These are phyloP conservation scores for Pseudocercospora musae DNA, from an alignment of 2,329 filamentous ascomycete species.

Conservation along the genomic window DNA sequence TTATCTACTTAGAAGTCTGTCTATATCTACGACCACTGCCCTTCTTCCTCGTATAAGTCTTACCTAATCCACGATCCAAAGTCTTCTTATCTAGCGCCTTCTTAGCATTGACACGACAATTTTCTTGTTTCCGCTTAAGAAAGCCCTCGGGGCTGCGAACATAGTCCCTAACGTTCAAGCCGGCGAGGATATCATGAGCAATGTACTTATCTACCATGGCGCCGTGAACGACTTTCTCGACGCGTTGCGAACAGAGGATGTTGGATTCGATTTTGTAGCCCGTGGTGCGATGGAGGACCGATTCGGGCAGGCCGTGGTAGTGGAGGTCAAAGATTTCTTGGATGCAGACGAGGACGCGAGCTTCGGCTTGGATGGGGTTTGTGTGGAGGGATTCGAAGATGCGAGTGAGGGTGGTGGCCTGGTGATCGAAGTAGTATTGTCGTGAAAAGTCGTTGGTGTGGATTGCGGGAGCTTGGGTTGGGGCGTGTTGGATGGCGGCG, in stretches of 20 bases:
- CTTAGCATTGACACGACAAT: conserved; percentile 17
- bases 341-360: conserved; percentile 13
- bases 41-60: neutral
- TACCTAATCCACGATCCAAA: neutral
- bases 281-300: conserved; percentile 2
- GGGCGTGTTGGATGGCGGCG: neutral
- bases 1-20: too few relatives aligned
- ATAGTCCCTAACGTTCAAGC: conserved; percentile 1
- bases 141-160: conserved; percentile 11
- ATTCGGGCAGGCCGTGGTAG: conserved; percentile 9
- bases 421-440: conserved; percentile 14
- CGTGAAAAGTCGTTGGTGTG: conserved; percentile 4
- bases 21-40: neutral
- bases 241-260: conserved; percentile 11
- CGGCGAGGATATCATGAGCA: conserved; percentile 15
- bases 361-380: conserved; percentile 8
- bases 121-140: conserved; percentile 16
- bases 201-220: conserved; percentile 17
- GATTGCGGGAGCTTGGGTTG: neutral
- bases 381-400: neutral
- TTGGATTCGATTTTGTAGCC: conserved; percentile 11
- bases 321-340: conserved; percentile 16
- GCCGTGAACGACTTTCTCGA: conserved; percentile 9
- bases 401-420: conserved; percentile 1
- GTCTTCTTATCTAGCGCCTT: conserved; percentile 14